Base-by-base conservation (phyloP, 129 eudicot genomes). In the Chrysanthemum lavandulifolium region DNA sequence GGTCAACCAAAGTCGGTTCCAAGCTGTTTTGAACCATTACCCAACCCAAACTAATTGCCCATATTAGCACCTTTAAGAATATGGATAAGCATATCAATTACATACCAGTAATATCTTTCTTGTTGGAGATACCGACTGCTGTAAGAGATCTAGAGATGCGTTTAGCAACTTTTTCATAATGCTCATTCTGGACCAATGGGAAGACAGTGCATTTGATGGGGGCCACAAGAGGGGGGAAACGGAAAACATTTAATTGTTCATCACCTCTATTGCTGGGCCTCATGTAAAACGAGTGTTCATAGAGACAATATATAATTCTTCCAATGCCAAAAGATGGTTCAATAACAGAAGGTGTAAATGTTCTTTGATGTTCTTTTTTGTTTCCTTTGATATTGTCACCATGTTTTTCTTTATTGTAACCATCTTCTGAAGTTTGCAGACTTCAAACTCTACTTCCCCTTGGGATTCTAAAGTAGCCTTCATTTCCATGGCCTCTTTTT, bases 271-370 rank as follows among this genome's bases (percentile, higher is more conserved):
- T 84, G 76, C 89, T 87, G 47, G 94, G 85, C 55, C 96, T 81
- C 64, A 78, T 87, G 79, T 90, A 83, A 61, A 87, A 90, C 4
- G 86, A 83, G 62, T 90, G 96, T 79, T 90, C 96, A 62, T 73
- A 90, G 13, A 90, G 83, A 63, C 96, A 90, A 36, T 90, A 90
- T 10, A 90, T 90, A 21, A 90, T 90, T 43, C 96, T 77, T 18
- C 96, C 96, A 61, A 90, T 87, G n/a, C 96, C 96, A 79, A 89
- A 89, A 2, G 96, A 89, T 6, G 96, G 96, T 55, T 89, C 96
- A 47, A 89, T 86, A 56, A 90, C 96, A 19, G 96, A 90, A 4
- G 96, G 96, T 0, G 96, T 87, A 51, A 90, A 90, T 55, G 82
- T 87, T 59, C 96, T 83, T 65, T 90, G 96, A 63, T 87, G 94